Conservation (phyloP, 192 early-diverging fungal genomes). For the Kickxella alabastrina region DNA sequence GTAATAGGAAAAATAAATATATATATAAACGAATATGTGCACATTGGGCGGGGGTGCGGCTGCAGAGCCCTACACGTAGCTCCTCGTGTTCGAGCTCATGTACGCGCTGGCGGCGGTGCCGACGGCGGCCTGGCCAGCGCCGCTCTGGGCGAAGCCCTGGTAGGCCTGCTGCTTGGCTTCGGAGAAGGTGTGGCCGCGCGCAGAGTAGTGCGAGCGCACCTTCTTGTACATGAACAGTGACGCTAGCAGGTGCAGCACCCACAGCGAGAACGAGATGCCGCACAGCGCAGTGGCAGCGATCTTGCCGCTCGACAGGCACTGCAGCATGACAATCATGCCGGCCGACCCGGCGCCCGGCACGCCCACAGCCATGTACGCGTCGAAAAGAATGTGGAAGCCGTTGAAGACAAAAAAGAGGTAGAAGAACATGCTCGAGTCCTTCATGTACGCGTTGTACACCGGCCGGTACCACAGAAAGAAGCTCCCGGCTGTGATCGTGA, state of each 20-base stretch:
- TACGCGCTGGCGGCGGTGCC: conserved; percentile 34
- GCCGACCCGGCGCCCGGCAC: conserved; percentile 77
- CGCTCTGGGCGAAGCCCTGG: conserved; percentile 55
- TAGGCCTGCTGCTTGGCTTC: conserved; percentile 68
- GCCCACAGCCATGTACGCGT: conserved; percentile 82
- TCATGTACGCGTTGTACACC: conserved; percentile 83
- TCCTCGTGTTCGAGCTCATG: conserved; percentile 41
- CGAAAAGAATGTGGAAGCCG: conserved; percentile 77
- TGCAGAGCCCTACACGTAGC: conserved; percentile 42
- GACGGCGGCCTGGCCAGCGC: conserved; percentile 43
- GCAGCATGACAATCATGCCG: conserved; percentile 76
- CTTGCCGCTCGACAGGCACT: conserved; percentile 64
- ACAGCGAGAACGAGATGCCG: conserved; percentile 60
- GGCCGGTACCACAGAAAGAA: conserved; percentile 89
- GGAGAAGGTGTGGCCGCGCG: conserved; percentile 65
- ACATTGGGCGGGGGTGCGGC: too few relatives aligned
- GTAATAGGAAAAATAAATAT: too few relatives aligned
- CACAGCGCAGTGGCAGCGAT: conserved; percentile 64
- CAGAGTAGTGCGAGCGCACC: conserved; percentile 64
- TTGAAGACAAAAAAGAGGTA: conserved; percentile 82
- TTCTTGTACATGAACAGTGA: conserved; percentile 57
- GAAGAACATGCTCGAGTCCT: conserved; percentile 81
- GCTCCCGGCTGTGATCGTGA: conserved; percentile 69
- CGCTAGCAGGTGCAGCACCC: conserved; percentile 61
- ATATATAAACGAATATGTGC: not conserved